Percentiles rank a stretch among this genome's conserved stretches.
Conservation (phyloP, 2,329 filamentous ascomycete genomes). For the Incumbomyces delicatus region DNA sequence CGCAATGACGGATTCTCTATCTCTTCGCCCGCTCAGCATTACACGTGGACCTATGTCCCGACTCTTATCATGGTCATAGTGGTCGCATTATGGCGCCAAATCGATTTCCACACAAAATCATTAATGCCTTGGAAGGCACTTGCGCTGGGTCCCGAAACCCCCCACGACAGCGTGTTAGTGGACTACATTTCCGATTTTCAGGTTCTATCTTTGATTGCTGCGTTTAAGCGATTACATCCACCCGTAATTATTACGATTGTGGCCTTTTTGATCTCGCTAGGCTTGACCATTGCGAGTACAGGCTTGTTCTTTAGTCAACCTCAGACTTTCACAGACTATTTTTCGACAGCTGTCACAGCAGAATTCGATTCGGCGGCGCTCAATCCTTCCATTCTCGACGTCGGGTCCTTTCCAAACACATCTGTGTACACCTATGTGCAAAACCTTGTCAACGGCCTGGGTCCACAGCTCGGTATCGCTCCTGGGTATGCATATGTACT, state of each 20-base stretch:
- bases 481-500: conserved; percentile 16
- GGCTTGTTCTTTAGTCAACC: conserved; percentile 25
- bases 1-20: conserved; percentile 14
- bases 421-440: conserved; percentile 19
- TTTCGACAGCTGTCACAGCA: conserved; percentile 7
- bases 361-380: conserved; percentile 12
- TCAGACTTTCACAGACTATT: conserved; percentile 10
- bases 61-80: conserved; percentile 24
- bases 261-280: conserved; percentile 24
- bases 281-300: conserved; percentile 22
- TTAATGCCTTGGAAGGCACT: conserved; percentile 27
- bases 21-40: conserved; percentile 13
- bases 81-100: conserved; percentile 24
- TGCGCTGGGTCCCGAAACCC: conserved; percentile 18
- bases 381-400: conserved; percentile 7
- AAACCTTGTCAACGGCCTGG: conserved; percentile 14
- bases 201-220: conserved; percentile 21
- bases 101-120: conserved; percentile 25
- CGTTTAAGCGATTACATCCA: conserved; percentile 25
- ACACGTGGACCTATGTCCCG: conserved; percentile 19
- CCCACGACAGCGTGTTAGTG: conserved; percentile 23
- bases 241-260: conserved; percentile 23
- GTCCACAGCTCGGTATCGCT: conserved; percentile 14
- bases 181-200: conserved; percentile 27
- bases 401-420: conserved; percentile 7